phyloP scores from a whole-genome alignment of 768 basidiomycete species.

The Calocybe gangraenosa region DNA sequence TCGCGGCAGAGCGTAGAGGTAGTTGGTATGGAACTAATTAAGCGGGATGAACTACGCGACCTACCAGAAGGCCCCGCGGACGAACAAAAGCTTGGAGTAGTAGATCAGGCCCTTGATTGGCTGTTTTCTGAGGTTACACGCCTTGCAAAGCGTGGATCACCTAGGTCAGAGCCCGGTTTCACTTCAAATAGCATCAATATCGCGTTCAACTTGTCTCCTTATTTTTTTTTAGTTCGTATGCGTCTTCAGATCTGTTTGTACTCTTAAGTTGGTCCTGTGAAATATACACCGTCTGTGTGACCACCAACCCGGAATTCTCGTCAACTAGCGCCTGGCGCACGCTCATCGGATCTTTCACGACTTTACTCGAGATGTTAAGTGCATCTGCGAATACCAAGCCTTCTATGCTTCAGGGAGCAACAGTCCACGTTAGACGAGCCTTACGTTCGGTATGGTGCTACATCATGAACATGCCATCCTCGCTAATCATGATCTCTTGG shows the following conservation, averaged over 20 bases:
- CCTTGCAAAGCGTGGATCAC: conserved; percentile 45
- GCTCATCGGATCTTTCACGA: conserved; percentile 54
- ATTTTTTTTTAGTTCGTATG: conserved; percentile 38
- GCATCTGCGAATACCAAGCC: conserved; percentile 49
- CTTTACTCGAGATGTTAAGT: conserved; percentile 58
- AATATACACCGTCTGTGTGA: conserved; percentile 50
- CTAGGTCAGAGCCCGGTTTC: conserved; percentile 44
- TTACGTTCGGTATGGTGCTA: conserved; percentile 52
- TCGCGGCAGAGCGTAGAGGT: conserved; percentile 72
- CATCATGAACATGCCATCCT: neutral
- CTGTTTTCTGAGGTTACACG: conserved; percentile 60
- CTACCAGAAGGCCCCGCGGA: conserved; percentile 32
- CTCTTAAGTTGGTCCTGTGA: conserved; percentile 70
- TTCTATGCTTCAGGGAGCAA: conserved; percentile 55
- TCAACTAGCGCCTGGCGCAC: conserved; percentile 45
- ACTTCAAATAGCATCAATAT: conserved; percentile 2
- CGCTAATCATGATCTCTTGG: neutral
- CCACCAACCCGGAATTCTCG: conserved; percentile 39
- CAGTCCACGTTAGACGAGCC: conserved; percentile 61
- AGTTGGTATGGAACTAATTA: conserved; percentile 60
- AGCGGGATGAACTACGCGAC: conserved; percentile 54
- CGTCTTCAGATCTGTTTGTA: conserved; percentile 60
- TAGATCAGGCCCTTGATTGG: conserved; percentile 77
- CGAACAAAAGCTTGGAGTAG: conserved; percentile 51
- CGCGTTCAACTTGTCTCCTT: conserved; percentile 1